phyloP scores from a whole-genome alignment of 306 rosid species.

The Ormosia semicastrata region DNA sequence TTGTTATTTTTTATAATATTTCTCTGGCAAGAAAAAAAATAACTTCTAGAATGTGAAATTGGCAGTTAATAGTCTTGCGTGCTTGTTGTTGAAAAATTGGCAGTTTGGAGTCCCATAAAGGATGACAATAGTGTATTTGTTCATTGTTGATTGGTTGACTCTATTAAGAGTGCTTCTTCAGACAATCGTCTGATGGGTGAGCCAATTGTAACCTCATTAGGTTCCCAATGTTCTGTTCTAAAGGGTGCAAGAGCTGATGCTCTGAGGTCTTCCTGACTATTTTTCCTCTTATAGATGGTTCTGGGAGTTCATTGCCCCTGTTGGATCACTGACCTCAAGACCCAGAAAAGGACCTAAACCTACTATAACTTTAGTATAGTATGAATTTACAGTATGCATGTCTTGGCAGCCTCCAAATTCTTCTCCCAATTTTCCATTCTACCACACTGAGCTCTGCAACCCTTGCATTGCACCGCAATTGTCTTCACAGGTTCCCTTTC shows the following conservation, averaged over 20 bases:
- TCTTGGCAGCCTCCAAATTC: neutral
- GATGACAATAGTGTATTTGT: neutral
- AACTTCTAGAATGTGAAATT: too few relatives aligned
- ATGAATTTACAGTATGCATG: neutral
- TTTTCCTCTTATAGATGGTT: neutral
- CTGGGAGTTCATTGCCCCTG: neutral
- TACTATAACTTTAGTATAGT: neutral
- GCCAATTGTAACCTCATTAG: neutral
- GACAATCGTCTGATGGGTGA: neutral
- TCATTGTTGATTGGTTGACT: neutral
- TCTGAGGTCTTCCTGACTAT: neutral
- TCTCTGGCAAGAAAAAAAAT: too few relatives aligned
- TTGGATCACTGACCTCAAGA: neutral
- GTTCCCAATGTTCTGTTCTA: neutral
- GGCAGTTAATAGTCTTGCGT: neutral
- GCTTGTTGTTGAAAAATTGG: neutral
- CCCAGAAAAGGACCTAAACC: neutral
- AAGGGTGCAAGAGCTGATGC: neutral
- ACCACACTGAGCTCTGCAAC: too few relatives aligned
- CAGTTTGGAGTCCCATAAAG: neutral
- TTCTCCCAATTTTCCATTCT: too few relatives aligned
- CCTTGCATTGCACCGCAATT: too few relatives aligned
- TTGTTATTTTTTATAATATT: too few relatives aligned
- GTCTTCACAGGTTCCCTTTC: too few relatives aligned
- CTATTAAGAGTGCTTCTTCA: neutral